Evolutionary conservation across 1,139 yeast species (phyloP).

Genomic region (Sugiyamaella sp.): DNA sequence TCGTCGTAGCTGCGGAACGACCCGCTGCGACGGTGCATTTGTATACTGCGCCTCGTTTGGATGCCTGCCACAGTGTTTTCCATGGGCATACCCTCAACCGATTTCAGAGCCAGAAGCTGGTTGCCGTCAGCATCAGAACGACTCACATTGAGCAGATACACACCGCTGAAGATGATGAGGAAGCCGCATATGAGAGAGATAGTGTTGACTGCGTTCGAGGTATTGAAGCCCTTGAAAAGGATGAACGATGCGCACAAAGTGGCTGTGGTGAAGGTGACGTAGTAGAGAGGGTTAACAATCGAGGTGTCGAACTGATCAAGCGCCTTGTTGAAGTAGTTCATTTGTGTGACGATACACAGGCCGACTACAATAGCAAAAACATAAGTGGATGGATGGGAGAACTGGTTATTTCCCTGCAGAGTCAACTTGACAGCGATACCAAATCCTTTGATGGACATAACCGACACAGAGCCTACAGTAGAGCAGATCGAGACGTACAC

Average conservation of each 20-base stretch:
- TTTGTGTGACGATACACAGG: conserved; percentile 82
- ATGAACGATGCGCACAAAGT: conserved; percentile 86
- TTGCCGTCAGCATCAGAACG: conserved; percentile 64
- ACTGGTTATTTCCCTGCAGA: conserved; percentile 85
- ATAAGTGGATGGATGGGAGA: conserved; percentile 81
- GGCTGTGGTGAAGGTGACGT: conserved; percentile 89
- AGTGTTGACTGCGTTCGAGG: conserved; percentile 76
- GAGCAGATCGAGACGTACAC: conserved; percentile 89
- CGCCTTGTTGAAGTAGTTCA: conserved; percentile 93
- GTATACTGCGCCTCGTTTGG: conserved; percentile 62
- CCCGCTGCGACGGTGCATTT: conserved; percentile 44
- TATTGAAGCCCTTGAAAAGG: conserved; percentile 84
- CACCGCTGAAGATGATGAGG: conserved; percentile 85
- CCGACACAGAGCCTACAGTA: conserved; percentile 87
- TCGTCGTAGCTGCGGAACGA: conserved; percentile 39
- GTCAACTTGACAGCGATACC: conserved; percentile 91
- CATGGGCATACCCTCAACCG: conserved; percentile 73
- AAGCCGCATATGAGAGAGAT: conserved; percentile 88
- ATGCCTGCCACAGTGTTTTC: conserved; percentile 85
- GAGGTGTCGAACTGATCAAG: conserved; percentile 92
- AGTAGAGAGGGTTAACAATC: conserved; percentile 86
- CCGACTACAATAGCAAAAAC: conserved; percentile 78
- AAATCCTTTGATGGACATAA: conserved; percentile 90
- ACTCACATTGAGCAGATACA: conserved; percentile 76
- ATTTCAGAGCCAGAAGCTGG: conserved; percentile 53